Evolutionary conservation across 2,329 filamentous ascomycete species (phyloP).

Genomic region (Alternaria arbusti): DNA sequence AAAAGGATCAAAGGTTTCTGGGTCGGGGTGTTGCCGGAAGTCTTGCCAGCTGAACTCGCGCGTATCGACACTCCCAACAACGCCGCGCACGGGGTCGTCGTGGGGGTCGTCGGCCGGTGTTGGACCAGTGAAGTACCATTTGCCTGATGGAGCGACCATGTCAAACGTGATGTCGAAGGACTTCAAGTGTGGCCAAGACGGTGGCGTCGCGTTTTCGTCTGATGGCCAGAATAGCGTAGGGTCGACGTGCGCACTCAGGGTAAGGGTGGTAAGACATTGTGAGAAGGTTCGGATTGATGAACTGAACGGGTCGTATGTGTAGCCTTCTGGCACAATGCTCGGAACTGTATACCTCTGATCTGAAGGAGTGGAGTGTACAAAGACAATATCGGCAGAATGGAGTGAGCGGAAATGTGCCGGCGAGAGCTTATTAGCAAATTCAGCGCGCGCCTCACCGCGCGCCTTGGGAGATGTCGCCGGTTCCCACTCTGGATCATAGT

Average conservation of each 20-base stretch:
- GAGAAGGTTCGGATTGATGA: constrained; percentile 15
- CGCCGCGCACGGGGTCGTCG: constrained; percentile 1
- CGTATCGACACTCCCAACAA: neutral
- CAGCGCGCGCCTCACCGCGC: neutral
- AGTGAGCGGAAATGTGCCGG: neutral
- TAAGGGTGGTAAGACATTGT: constrained; percentile 13
- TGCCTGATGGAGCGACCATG: constrained; percentile 11
- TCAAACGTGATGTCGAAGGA: constrained; percentile 12
- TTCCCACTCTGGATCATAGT: neutral
- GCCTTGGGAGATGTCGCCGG: constrained; percentile 1
- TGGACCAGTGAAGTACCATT: constrained; percentile 22
- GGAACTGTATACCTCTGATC: constrained; percentile 4
- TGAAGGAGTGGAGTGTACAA: constrained; percentile 1
- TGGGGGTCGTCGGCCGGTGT: neutral
- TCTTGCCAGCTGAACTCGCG: neutral
- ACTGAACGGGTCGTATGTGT: constrained; percentile 16
- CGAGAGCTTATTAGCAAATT: constrained; percentile 4
- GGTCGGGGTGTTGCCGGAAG: constrained; percentile 19
- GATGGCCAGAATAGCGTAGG: constrained; percentile 22
- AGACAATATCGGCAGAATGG: constrained; percentile 3
- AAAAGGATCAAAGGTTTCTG: constrained; percentile 19
- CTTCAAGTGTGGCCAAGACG: constrained; percentile 18
- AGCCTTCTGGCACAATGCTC: constrained; percentile 10
- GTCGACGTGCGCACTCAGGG: constrained; percentile 13
- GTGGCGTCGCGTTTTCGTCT: neutral